Evolutionary conservation across 2,329 filamentous ascomycete species (phyloP), one percentile per base, ranked within the genome.

Genomic region (Lasiodiplodia theobromae): DNA sequence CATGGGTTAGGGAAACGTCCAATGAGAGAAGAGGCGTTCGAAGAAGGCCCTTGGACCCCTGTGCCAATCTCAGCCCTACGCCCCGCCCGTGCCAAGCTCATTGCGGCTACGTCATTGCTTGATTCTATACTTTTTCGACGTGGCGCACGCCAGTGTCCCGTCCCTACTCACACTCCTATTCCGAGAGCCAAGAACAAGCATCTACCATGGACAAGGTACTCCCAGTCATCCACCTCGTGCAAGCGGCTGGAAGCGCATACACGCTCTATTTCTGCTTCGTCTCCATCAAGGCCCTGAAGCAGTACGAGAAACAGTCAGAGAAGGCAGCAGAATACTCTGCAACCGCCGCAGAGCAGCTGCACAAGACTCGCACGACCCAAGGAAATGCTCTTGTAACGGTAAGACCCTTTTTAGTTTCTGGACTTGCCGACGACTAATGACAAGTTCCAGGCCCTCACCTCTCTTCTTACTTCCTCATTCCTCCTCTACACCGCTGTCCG

Each of bases 261-360:
- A 73, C 71, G 25, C 73, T 79, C 16, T 73, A 73, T 70, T 73
- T 76, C 51, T 76, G 75, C 25, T 78, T 77, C 71, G 70, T 74
- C 40, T 78, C 76, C 73, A 79, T 81, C 67, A 75, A 74, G 7
- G 77, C 75, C 16, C 73, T 81, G 1, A 76, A 74, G 38, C 68
- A 74, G 28, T 81, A 79, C 71, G 79, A 81, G 58, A 40, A 71
- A n/a, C 69, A 74, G 54, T 73, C 73, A 56, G 73, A 80, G 49
- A 78, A 77, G 54, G 78, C 77, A 0, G 79, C 79, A 56, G 73
- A 80, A 71, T 80, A 76, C 74, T 78, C 75, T 2, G 73, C 73
- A 34, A 77, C 73, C 0, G 78, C 75, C 0, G 77, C 76, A 0
- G 68, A 78, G 23, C 72, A 77, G 8, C 70, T 81, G 51, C 71